Conservation (phyloP, 345 rosid species). For the Salix brachista region DNA sequence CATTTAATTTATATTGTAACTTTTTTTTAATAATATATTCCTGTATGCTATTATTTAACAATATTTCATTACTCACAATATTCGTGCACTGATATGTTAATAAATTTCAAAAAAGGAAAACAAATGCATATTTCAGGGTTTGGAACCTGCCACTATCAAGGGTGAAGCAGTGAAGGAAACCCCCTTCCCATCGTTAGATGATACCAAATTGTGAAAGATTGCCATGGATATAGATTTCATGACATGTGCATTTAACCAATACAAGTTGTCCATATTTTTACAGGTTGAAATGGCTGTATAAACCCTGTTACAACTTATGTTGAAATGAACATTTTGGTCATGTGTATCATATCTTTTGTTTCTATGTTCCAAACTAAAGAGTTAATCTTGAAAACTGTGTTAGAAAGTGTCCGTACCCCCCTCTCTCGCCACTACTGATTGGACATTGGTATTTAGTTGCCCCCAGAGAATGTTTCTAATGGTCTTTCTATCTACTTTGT, state of each 20-base stretch:
- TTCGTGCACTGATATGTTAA: background rate
- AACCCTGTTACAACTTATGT: constrained; percentile 5
- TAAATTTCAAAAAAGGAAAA: background rate
- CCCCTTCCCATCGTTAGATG: background rate
- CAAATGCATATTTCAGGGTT: background rate
- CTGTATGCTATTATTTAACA: background rate
- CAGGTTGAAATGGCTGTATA: background rate
- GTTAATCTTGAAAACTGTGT: background rate
- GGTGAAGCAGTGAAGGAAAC: background rate
- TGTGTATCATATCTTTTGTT: background rate
- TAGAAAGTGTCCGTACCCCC: background rate
- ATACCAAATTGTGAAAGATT: background rate
- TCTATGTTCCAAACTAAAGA: background rate
- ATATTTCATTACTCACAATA: background rate
- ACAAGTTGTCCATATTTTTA: background rate
- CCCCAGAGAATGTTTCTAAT: constrained; percentile 9
- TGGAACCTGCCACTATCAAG: background rate
- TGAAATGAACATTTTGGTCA: background rate
- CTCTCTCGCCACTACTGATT: background rate
- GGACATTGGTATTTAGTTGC: background rate
- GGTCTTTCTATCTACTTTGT: constrained; percentile 12
- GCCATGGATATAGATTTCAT: background rate
- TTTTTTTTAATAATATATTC: background rate
- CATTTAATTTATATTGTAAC: background rate
- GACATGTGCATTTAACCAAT: background rate